phyloP scores from a whole-genome alignment of 2,329 filamentous ascomycete species.

The Curvularia sp. region DNA sequence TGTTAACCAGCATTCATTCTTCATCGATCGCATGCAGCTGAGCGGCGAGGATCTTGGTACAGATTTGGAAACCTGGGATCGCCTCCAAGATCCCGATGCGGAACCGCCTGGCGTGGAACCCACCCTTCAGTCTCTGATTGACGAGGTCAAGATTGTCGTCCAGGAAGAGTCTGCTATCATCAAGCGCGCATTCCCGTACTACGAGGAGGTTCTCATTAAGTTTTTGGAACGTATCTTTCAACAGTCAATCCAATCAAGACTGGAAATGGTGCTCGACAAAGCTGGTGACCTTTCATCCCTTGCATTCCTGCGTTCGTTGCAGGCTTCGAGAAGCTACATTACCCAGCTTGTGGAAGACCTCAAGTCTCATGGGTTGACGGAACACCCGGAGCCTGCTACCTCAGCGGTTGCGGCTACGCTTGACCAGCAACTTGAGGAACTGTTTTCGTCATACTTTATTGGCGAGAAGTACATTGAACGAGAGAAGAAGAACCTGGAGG shows the following conservation, averaged over 20 bases:
- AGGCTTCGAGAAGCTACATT: slow-evolving; percentile 90
- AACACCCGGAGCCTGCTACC: slow-evolving; percentile 90
- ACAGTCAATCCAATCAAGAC: slow-evolving; percentile 93
- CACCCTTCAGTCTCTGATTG: slow-evolving; percentile 87
- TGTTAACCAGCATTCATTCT: slow-evolving; percentile 99
- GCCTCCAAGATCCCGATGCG: slow-evolving; percentile 89
- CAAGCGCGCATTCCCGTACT: slow-evolving; percentile 93
- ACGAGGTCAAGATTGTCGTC: slow-evolving; percentile 94
- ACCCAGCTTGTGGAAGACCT: slow-evolving; percentile 87
- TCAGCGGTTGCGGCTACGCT: slow-evolving; percentile 77
- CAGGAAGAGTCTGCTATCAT: slow-evolving; percentile 98
- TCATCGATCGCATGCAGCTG: slow-evolving; percentile 93
- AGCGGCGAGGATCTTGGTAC: slow-evolving; percentile 82
- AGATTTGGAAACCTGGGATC: slow-evolving; percentile 81
- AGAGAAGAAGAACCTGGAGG: slow-evolving; percentile 73
- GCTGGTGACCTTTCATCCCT: slow-evolving; percentile 89
- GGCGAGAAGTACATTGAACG: slow-evolving; percentile 71
- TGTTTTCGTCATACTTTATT: slow-evolving; percentile 71
- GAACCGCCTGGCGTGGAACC: slow-evolving; percentile 91
- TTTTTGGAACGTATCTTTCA: slow-evolving; percentile 97
- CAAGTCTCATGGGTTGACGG: slow-evolving; percentile 91
- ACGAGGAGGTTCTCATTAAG: slow-evolving; percentile 89
- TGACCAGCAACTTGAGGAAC: slow-evolving; percentile 72
- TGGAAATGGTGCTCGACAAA: slow-evolving; percentile 96
- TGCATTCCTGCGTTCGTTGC: slow-evolving; percentile 87